Base-by-base conservation (phyloP, 2,329 filamentous ascomycete species). In the Hypoxylon sp. region DNA sequence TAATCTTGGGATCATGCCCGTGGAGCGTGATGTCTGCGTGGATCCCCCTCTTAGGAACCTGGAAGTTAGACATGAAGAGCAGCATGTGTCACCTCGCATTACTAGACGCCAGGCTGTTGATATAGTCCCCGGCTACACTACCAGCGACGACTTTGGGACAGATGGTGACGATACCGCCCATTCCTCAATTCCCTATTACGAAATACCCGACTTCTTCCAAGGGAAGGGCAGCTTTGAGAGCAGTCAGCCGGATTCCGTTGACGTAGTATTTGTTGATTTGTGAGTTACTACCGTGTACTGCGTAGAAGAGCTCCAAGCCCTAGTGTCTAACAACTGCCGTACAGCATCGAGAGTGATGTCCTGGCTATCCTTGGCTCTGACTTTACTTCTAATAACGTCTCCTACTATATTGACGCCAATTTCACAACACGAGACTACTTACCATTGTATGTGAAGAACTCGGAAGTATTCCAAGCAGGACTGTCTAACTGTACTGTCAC, bases 151-250 rank as follows among this genome's bases (percentile, higher is more conserved):
- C 70, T 87, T 86, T 67, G 85, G 85, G 52, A 79, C 73, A 2
- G 85, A 81, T 50, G 83, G 84, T 15, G 85, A 87, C 68, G 85
- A 88, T 64, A 87, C 85, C 0, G 69, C 79, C 5, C 85, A 87
- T 73, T 75, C 77, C 3, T 53, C 58, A 6, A 84, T 86, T 44
- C 79, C 83, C 1, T 71, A 77, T 57, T 85, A 82, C 74, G 46
- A 69, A 0, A 77, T 83, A 44, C 84, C 85, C 4, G 77, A 81
- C 63, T 83, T 83, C 68, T 82, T 85, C 68, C 80, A 84, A 70
- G 79, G 79, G 2, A 79, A 81, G 15, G 83, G 75, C 6, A 81
- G 79, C 0, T 85, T 86, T 56, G 81, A 71, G 1, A 75, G 80
- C 22, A 80, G 81, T 1, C 76, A 73, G 17, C 80, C 83, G 0